Percentiles rank a stretch among this genome's conserved stretches.
These are phyloP conservation scores for Eustoma russellianum DNA, from an alignment of 257 asterid genomes.

Conservation along the genomic window DNA sequence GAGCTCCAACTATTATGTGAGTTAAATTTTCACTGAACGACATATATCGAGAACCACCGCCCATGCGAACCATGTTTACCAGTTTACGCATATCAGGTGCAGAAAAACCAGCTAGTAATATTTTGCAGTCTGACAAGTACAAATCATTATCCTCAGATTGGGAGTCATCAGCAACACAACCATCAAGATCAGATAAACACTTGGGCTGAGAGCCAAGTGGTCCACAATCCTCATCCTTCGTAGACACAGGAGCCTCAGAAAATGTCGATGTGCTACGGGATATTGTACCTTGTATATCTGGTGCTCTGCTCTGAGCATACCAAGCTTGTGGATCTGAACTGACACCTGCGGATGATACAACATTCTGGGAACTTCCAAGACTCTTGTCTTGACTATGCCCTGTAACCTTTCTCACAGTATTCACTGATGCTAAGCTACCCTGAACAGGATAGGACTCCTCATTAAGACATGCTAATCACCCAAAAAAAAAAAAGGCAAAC, in stretches of 20 bases:
- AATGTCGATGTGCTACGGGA: constrained; percentile 28
- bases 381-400: constrained; percentile 47
- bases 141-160: constrained; percentile 74
- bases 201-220: constrained; percentile 31
- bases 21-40: constrained; percentile 72
- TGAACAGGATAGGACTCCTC: constrained; percentile 89
- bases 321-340: constrained; percentile 38
- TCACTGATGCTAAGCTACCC: constrained; percentile 34
- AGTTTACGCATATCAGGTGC: constrained; percentile 73
- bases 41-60: constrained; percentile 97
- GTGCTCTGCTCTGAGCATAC: constrained; percentile 35
- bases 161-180: constrained; percentile 69
- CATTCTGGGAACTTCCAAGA: constrained; percentile 35
- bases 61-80: constrained; percentile 82
- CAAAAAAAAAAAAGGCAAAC: constrained; percentile 16
- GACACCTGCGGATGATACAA: constrained; percentile 38
- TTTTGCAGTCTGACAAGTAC: constrained; percentile 88
- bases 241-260: constrained; percentile 36
- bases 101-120: constrained; percentile 73
- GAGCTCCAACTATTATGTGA: constrained; percentile 80
- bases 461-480: constrained; percentile 61
- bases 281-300: constrained; percentile 35
- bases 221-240: constrained; percentile 26
- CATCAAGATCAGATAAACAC: constrained; percentile 28
- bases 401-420: constrained; percentile 36